These are phyloP conservation scores for Endothia cerciana DNA, from an alignment of 2,329 filamentous ascomycete genomes.

Conservation along the genomic window DNA sequence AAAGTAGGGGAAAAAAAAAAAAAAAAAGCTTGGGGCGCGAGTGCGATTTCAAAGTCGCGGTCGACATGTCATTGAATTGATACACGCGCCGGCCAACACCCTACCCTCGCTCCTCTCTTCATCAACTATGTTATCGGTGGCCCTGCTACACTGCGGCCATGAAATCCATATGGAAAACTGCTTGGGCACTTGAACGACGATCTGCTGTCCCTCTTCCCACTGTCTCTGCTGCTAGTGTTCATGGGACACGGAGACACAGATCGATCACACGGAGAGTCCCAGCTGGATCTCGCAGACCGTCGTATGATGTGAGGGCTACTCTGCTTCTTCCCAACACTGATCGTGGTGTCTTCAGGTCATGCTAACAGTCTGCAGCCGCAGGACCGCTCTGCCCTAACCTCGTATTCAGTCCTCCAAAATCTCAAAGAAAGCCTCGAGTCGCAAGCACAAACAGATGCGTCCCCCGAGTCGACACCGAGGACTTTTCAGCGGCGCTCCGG, in stretches of 20 bases:
- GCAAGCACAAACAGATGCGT: constrained; percentile 14
- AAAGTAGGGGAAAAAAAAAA: constrained; percentile 1
- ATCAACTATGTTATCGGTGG: constrained; percentile 26
- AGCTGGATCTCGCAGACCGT: background rate
- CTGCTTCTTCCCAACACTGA: background rate
- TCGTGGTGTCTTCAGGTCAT: background rate
- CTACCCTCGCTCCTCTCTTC: background rate
- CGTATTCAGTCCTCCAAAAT: constrained; percentile 31
- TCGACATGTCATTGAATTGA: background rate
- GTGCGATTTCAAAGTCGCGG: constrained; percentile 4
- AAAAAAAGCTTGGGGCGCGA: constrained; percentile 18
- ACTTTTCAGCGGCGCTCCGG: no score
- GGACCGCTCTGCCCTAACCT: background rate
- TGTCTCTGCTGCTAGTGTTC: constrained; percentile 8
- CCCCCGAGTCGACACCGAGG: background rate
- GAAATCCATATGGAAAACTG: constrained; percentile 27
- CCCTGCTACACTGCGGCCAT: constrained; percentile 16
- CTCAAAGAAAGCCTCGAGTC: constrained; percentile 22
- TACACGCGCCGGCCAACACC: background rate
- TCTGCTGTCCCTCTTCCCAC: constrained; percentile 19
- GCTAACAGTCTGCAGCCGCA: constrained; percentile 12
- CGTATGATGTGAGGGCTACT: background rate
- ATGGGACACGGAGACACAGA: background rate
- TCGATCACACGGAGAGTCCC: background rate
- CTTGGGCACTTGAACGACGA: constrained; percentile 27